Evolutionary conservation across 1,139 yeast species (phyloP).

Genomic region (Scheffersomyces insectosa): DNA sequence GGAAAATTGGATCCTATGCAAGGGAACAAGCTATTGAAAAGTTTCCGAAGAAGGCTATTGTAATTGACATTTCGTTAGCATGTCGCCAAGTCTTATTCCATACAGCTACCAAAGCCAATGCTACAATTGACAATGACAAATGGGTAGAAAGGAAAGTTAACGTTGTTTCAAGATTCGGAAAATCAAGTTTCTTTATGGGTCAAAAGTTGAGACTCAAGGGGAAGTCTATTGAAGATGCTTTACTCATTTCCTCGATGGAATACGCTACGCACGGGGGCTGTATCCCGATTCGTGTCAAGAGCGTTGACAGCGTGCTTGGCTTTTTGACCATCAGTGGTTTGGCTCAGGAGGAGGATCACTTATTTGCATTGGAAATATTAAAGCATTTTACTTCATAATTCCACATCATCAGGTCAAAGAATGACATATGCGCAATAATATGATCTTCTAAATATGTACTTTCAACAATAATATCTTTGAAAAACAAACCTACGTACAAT

Average conservation of each 20-base stretch:
- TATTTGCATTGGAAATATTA: constrained; percentile 29
- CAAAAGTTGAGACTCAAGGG: constrained; percentile 38
- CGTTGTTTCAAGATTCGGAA: constrained; percentile 52
- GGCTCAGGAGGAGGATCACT: constrained; percentile 49
- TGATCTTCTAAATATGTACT: too few species aligned
- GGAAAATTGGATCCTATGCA: constrained; percentile 38
- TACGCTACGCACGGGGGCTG: constrained; percentile 67
- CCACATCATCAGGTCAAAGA: too few species aligned
- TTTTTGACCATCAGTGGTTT: constrained; percentile 64
- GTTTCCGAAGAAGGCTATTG: constrained; percentile 34
- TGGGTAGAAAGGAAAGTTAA: constrained; percentile 60
- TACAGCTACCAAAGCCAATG: constrained; percentile 41
- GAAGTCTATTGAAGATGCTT: constrained; percentile 36
- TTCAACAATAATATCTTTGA: too few species aligned
- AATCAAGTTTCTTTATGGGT: constrained; percentile 57
- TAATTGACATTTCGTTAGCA: constrained; percentile 51
- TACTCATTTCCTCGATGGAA: constrained; percentile 43
- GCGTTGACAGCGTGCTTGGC: constrained; percentile 49
- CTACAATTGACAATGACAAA: constrained; percentile 53
- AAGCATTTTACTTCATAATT: not conserved
- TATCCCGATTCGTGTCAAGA: constrained; percentile 51
- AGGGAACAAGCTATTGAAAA: constrained; percentile 24
- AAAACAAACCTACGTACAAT: too few species aligned
- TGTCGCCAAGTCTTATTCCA: constrained; percentile 57
- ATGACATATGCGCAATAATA: too few species aligned